A percentile compares a stretch with the other conserved stretches of the same genome.
phyloP scores from a whole-genome alignment of 2,329 filamentous ascomycete genomes.

The Exophiala spinifera region DNA sequence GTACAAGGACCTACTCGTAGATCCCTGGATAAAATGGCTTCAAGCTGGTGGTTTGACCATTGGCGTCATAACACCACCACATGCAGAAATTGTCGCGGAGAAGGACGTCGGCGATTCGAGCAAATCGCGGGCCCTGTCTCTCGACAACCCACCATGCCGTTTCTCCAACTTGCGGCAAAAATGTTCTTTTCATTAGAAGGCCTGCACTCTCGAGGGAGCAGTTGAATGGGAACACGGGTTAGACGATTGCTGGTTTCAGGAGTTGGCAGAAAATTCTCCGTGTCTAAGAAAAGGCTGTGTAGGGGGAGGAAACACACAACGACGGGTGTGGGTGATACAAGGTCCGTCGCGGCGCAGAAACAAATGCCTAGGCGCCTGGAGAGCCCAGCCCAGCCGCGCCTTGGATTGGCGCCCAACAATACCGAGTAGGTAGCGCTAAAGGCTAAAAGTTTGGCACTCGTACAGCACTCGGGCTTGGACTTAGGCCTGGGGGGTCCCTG shows the following conservation, averaged over 20 bases:
- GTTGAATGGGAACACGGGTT: too few species aligned
- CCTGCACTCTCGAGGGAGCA: not conserved
- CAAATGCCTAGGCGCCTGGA: too few species aligned
- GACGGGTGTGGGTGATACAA: not conserved
- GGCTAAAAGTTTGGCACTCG: too few species aligned
- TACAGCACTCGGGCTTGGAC: too few species aligned
- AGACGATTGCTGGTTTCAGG: too few species aligned
- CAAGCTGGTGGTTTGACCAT: not conserved
- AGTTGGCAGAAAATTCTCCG: not conserved
- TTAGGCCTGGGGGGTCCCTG: too few species aligned
- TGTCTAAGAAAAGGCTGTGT: not conserved
- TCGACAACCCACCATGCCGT: not conserved
- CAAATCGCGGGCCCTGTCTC: not conserved
- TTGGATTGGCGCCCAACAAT: too few species aligned
- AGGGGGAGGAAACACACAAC: not conserved
- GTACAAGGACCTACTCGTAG: too few species aligned
- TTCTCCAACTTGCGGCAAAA: not conserved
- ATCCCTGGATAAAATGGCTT: not conserved
- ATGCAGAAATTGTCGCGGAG: constrained; percentile 2
- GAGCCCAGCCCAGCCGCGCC: too few species aligned
- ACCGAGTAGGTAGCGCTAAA: too few species aligned
- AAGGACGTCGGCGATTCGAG: constrained; percentile 1
- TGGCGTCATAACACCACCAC: not conserved
- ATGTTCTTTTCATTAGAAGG: not conserved
- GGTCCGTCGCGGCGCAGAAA: not conserved